Evolutionary conservation across 306 rosid genomes (phyloP).

Genomic region (Sindora glabra): DNA sequence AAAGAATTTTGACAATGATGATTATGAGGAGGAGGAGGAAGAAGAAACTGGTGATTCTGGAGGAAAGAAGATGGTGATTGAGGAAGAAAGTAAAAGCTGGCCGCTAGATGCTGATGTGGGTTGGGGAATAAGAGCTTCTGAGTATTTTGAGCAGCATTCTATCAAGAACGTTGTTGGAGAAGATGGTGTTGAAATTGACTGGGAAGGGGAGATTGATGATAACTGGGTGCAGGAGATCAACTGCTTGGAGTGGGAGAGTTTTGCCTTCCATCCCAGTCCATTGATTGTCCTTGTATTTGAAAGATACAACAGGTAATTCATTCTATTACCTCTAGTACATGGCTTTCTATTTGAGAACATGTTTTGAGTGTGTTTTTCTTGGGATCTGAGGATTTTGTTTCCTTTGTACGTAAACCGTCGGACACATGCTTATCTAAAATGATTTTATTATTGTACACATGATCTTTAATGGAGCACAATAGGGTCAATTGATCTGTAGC

Average conservation of each 20-base stretch:
- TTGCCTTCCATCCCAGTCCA: conserved; percentile 94
- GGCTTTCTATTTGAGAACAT: background rate
- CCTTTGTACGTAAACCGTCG: no score
- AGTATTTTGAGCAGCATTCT: conserved; percentile 83
- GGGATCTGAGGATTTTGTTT: no score
- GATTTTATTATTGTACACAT: no score
- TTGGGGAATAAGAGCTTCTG: conserved; percentile 86
- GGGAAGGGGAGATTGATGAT: conserved; percentile 95
- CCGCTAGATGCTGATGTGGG: conserved; percentile 93
- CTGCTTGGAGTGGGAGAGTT: conserved; percentile 90
- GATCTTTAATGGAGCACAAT: no score
- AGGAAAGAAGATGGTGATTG: conserved; percentile 51
- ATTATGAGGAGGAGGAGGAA: conserved; percentile 15
- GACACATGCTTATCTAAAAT: no score
- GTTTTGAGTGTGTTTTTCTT: background rate
- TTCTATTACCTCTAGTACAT: background rate
- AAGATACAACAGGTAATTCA: conserved; percentile 63
- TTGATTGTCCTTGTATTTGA: conserved; percentile 83
- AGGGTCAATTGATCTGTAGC: no score
- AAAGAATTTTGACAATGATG: conserved; percentile 12
- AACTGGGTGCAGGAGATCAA: conserved; percentile 92
- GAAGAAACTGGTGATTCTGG: conserved; percentile 2
- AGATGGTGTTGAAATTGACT: conserved; percentile 75
- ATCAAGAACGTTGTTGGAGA: conserved; percentile 69
- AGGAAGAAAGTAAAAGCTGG: conserved; percentile 78